phyloP scores from a whole-genome alignment of 352 stramenopile species.

The Phytopythium oedochilum region DNA sequence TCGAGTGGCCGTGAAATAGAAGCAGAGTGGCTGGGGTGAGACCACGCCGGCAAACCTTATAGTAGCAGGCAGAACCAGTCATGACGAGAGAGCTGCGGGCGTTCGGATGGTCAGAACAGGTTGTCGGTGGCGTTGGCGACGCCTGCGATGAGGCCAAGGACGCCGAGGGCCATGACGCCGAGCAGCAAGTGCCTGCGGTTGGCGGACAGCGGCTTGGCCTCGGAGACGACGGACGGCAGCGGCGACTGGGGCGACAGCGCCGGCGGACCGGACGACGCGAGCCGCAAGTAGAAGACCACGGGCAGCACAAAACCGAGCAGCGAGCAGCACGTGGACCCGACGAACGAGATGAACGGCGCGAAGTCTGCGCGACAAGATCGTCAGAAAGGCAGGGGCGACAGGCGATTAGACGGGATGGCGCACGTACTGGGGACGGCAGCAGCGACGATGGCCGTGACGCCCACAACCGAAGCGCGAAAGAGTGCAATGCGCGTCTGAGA shows the following conservation, averaged over 20 bases:
- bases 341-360: slow-evolving; percentile 89
- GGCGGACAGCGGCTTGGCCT: background rate
- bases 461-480: slow-evolving; percentile 58
- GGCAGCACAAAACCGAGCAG: slow-evolving; percentile 88
- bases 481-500: background rate
- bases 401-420: background rate
- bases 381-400: background rate
- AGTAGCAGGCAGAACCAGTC: background rate
- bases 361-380: slow-evolving; percentile 53
- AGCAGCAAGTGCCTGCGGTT: slow-evolving; percentile 21
- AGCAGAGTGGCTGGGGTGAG: background rate
- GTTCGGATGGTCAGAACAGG: slow-evolving; percentile 13
- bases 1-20: background rate
- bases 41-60: no score
- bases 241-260: slow-evolving; percentile 10
- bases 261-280: slow-evolving; percentile 38
- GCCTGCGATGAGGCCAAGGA: slow-evolving; percentile 28
- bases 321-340: slow-evolving; percentile 88
- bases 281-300: slow-evolving; percentile 77
- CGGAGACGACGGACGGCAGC: background rate
- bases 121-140: slow-evolving; percentile 24
- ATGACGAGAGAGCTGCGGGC: background rate
- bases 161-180: slow-evolving; percentile 28
- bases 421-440: slow-evolving; percentile 59
- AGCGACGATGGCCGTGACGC: slow-evolving; percentile 74